Conservation (phyloP, 257 asterid genomes). For the Oldenlandia corymbosa region DNA sequence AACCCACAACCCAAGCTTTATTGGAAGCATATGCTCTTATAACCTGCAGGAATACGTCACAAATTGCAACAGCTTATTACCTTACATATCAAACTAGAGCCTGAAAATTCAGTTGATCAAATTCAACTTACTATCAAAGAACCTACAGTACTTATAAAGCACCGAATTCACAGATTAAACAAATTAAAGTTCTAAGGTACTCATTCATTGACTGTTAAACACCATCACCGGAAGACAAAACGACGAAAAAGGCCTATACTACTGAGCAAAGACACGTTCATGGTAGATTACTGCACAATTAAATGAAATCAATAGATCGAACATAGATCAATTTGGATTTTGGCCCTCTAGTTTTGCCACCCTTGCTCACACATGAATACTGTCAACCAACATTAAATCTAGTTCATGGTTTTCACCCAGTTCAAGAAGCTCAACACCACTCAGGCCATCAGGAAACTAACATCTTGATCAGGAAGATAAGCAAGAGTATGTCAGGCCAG, state of each 20-base stretch:
- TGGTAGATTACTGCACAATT: background rate
- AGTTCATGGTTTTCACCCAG: too few relatives aligned
- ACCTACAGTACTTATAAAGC: background rate
- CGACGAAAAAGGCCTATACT: background rate
- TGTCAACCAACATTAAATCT: conserved; percentile 2
- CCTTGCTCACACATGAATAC: too few relatives aligned
- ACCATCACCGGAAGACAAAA: background rate
- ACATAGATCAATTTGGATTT: background rate
- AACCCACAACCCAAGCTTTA: conserved; percentile 76
- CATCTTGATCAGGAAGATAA: background rate
- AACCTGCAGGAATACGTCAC: conserved; percentile 45
- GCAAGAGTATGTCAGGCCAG: background rate
- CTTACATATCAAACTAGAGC: background rate
- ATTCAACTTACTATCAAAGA: background rate
- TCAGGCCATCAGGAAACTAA: background rate
- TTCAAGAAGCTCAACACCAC: too few relatives aligned
- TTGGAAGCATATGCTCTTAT: conserved; percentile 87
- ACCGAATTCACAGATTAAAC: background rate
- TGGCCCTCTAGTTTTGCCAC: too few relatives aligned
- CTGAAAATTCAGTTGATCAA: background rate
- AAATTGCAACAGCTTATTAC: background rate
- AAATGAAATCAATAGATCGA: background rate
- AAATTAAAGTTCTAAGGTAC: background rate
- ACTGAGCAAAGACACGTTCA: background rate
- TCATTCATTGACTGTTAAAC: background rate